phyloP scores from a whole-genome alignment of 768 basidiomycete genomes.

The Suillus subluteus region DNA sequence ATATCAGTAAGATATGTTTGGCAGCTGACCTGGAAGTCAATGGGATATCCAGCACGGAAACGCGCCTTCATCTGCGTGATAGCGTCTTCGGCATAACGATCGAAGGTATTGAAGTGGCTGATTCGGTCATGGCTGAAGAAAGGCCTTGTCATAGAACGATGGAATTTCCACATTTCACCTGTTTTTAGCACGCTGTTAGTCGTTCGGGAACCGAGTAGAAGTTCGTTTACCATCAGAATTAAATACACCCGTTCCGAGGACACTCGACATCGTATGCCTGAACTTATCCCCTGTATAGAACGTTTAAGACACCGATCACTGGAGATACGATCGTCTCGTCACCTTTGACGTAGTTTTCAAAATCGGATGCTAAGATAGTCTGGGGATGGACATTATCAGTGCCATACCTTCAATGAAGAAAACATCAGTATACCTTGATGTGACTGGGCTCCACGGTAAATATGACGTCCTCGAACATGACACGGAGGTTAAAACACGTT shows the following conservation, averaged over 20 bases:
- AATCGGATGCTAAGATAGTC: conserved; percentile 57
- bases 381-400: background rate
- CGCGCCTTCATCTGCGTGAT: conserved; percentile 51
- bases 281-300: conserved; percentile 37
- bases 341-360: conserved; percentile 65
- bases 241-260: conserved; percentile 69
- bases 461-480: conserved; percentile 49
- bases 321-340: background rate
- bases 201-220: background rate
- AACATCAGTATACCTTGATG: conserved; percentile 42
- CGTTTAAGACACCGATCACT: background rate
- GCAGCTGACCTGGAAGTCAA: conserved; percentile 58
- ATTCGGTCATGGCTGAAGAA: conserved; percentile 65
- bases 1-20: conserved; percentile 1
- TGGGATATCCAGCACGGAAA: conserved; percentile 49
- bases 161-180: conserved; percentile 63
- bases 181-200: conserved; percentile 21
- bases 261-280: conserved; percentile 44
- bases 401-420: background rate
- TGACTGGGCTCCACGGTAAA: conserved; percentile 57
- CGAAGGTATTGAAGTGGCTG: conserved; percentile 63
- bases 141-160: conserved; percentile 66
- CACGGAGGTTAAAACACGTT: conserved; percentile 47
- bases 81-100: conserved; percentile 51
- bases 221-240: conserved; percentile 59